A percentile compares a stretch with the other conserved stretches of the same genome.
phyloP scores from a whole-genome alignment of 208 protist species.

The Phytomonas serpens region DNA sequence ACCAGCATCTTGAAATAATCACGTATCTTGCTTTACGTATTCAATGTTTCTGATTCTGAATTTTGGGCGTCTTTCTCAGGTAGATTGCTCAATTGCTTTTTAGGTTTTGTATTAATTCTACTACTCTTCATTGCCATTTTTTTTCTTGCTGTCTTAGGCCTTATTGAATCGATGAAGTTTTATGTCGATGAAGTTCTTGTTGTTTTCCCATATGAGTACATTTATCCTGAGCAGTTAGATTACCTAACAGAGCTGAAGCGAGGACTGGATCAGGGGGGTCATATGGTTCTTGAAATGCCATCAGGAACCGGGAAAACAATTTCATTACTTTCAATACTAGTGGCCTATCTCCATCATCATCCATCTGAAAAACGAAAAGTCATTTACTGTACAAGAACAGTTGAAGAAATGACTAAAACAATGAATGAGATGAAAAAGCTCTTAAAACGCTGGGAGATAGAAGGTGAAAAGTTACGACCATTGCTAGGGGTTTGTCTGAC shows the following conservation, averaged over 20 bases:
- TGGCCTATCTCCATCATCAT: slow-evolving; percentile 91
- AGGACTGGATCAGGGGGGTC: slow-evolving; percentile 89
- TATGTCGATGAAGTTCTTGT: slow-evolving; percentile 96
- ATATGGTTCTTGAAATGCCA: slow-evolving; percentile 98
- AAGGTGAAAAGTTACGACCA: slow-evolving; percentile 38
- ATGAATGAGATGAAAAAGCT: slow-evolving; percentile 91
- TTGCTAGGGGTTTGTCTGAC: slow-evolving; percentile 80
- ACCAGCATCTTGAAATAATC: neutral
- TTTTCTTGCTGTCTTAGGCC: slow-evolving; percentile 7
- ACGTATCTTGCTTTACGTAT: slow-evolving; percentile 7
- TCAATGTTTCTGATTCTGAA: slow-evolving; percentile 2
- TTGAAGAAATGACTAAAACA: slow-evolving; percentile 98
- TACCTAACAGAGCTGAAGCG: slow-evolving; percentile 98
- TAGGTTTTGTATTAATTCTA: neutral
- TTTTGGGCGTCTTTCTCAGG: slow-evolving; percentile 4
- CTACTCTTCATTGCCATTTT: neutral
- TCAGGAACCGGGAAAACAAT: slow-evolving; percentile 99
- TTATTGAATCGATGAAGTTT: slow-evolving; percentile 79
- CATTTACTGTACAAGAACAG: slow-evolving; percentile 99
- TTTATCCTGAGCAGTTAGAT: slow-evolving; percentile 98
- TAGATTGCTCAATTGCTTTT: slow-evolving; percentile 1
- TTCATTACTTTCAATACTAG: slow-evolving; percentile 96
- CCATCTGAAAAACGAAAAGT: slow-evolving; percentile 93
- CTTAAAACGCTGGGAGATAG: slow-evolving; percentile 59
- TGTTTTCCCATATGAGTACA: slow-evolving; percentile 97